Evolutionary conservation across 2,329 filamentous ascomycete species (phyloP).

Genomic region (Fusarium newnesense): DNA sequence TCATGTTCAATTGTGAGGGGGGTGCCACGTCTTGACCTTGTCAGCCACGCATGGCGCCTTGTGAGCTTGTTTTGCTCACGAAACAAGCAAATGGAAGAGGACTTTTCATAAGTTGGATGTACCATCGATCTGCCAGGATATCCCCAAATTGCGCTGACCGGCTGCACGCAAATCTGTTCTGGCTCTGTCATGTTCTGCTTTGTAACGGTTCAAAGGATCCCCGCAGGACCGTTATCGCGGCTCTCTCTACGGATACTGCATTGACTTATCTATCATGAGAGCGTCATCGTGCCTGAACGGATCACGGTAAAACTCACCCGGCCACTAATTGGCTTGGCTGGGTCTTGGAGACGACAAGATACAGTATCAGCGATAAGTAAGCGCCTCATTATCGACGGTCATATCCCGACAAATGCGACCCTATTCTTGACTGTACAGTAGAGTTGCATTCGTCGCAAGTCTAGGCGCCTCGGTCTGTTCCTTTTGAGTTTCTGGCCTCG

Average conservation of each 20-base stretch:
- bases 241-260: neutral
- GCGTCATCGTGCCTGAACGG: constrained; percentile 36
- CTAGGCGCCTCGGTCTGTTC: constrained; percentile 11
- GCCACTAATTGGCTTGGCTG: constrained; percentile 7
- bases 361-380: constrained; percentile 24
- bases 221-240: constrained; percentile 31
- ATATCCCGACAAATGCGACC: constrained; percentile 24
- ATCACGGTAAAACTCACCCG: constrained; percentile 6
- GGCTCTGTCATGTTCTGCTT: neutral
- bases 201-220: constrained; percentile 1
- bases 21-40: constrained; percentile 22
- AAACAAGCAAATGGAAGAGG: neutral
- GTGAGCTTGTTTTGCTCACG: constrained; percentile 6
- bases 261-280: constrained; percentile 27
- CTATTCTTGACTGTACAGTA: constrained; percentile 20
- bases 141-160: constrained; percentile 37
- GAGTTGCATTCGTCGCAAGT: constrained; percentile 17
- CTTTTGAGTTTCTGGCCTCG: constrained; percentile 15
- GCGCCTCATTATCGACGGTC: constrained; percentile 11
- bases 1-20: constrained; percentile 3
- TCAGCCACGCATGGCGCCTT: constrained; percentile 19
- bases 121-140: constrained; percentile 36
- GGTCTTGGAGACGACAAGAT: constrained; percentile 11
- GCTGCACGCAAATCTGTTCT: constrained; percentile 38
- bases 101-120: constrained; percentile 18